Evolutionary conservation across 805 yeast genomes (phyloP).

Genomic region (Metschnikowia picachoensis): DNA sequence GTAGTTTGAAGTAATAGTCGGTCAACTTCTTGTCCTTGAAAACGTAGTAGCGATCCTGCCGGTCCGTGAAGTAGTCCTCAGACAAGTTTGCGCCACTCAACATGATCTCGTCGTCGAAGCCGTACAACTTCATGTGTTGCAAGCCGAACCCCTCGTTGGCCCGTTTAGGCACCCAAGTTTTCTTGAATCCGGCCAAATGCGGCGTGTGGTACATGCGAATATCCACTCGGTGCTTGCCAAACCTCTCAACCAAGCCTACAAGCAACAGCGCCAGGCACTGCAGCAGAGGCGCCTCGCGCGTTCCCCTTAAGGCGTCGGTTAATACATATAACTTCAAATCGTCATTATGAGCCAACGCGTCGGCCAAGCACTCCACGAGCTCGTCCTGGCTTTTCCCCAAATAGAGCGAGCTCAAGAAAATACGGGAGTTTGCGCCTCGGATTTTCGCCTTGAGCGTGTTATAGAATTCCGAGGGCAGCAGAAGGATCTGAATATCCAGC

Average conservation of each 20-base stretch:
- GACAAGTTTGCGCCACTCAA: conserved; percentile 91
- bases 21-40: conserved; percentile 57
- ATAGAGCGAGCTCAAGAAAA: conserved; percentile 82
- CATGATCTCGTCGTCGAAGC: conserved; percentile 86
- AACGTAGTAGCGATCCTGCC: conserved; percentile 89
- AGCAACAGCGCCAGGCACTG: conserved; percentile 71
- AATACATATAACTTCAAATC: conserved; percentile 66
- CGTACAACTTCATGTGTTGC: conserved; percentile 97
- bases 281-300: conserved; percentile 80
- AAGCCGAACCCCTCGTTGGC: conserved; percentile 89
- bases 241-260: conserved; percentile 58
- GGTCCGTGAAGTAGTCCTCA: conserved; percentile 84
- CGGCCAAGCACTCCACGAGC: conserved; percentile 56
- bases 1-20: conserved; percentile 72
- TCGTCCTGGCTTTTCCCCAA: conserved; percentile 82
- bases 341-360: conserved; percentile 57
- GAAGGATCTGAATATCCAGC: conserved; percentile 58
- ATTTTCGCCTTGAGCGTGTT: conserved; percentile 59
- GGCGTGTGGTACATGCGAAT: conserved; percentile 90
- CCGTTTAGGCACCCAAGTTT: conserved; percentile 68
- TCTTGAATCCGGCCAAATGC: conserved; percentile 63
- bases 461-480: conserved; percentile 73
- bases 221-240: conserved; percentile 66
- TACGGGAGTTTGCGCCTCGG: conserved; percentile 52
- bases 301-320: conserved; percentile 86